phyloP scores from a whole-genome alignment of 2,329 filamentous ascomycete species.

The Hymenotorrendiella dingleyae region DNA sequence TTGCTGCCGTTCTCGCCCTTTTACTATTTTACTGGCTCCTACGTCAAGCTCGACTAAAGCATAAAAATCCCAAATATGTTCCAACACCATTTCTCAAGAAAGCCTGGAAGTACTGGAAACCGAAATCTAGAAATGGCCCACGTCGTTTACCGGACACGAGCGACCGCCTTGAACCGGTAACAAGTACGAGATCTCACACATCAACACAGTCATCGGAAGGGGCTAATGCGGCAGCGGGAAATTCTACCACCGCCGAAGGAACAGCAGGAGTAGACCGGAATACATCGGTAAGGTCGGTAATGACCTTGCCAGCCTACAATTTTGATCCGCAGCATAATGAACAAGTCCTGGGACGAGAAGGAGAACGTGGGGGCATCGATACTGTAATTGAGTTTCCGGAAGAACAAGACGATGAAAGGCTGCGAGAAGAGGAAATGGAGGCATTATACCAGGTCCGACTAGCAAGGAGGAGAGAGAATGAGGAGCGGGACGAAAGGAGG shows the following conservation, averaged over 20 bases:
- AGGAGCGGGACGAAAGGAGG: constrained; percentile 72
- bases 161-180: constrained; percentile 35
- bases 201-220: constrained; percentile 12
- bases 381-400: constrained; percentile 81
- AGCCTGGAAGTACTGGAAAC: constrained; percentile 45
- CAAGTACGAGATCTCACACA: constrained; percentile 15
- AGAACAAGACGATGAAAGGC: constrained; percentile 72
- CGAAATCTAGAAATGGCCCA: constrained; percentile 18
- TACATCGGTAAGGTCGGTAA: constrained; percentile 84
- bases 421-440: constrained; percentile 89
- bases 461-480: constrained; percentile 67
- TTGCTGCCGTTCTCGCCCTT: constrained; percentile 17
- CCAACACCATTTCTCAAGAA: constrained; percentile 45
- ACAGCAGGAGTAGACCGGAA: constrained; percentile 68
- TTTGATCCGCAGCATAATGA: constrained; percentile 68
- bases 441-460: constrained; percentile 83
- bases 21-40: constrained; percentile 17
- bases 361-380: constrained; percentile 87
- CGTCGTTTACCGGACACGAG: constrained; percentile 27
- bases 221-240: not conserved
- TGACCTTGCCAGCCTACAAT: constrained; percentile 86
- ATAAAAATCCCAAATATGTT: constrained; percentile 44
- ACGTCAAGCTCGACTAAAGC: constrained; percentile 37
- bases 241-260: constrained; percentile 24
- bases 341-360: constrained; percentile 78